Evolutionary conservation across 2,329 filamentous ascomycete genomes (phyloP).

Genomic region (Exserohilum turcica): DNA sequence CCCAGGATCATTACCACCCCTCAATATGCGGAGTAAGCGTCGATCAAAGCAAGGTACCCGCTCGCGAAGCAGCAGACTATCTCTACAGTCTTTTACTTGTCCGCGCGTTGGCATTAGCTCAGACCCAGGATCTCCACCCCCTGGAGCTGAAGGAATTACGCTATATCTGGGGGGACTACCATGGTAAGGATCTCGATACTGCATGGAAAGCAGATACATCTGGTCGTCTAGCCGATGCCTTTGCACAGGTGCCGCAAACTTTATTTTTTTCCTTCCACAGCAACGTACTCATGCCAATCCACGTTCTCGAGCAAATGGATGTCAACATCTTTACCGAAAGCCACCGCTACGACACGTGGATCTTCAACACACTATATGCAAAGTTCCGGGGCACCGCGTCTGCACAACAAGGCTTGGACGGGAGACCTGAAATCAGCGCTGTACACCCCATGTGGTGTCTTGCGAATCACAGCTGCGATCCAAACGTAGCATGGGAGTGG

Average conservation of each 20-base stretch:
- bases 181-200: constrained; percentile 31
- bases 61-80: constrained; percentile 63
- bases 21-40: constrained; percentile 62
- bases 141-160: constrained; percentile 65
- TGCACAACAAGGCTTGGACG: constrained; percentile 71
- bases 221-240: constrained; percentile 22
- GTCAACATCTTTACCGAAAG: constrained; percentile 69
- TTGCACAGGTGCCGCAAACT: constrained; percentile 56
- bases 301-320: constrained; percentile 83
- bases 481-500: constrained; percentile 96
- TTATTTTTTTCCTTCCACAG: constrained; percentile 78
- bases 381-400: constrained; percentile 92
- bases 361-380: constrained; percentile 88
- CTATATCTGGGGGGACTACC: constrained; percentile 70
- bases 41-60: constrained; percentile 60
- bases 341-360: constrained; percentile 72
- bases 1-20: constrained; percentile 62
- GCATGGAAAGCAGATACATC: constrained; percentile 25
- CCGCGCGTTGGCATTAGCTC: constrained; percentile 65
- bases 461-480: constrained; percentile 94
- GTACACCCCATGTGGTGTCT: constrained; percentile 97
- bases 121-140: constrained; percentile 63
- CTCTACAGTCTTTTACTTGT: constrained; percentile 65
- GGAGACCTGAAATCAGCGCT: constrained; percentile 86
- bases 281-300: constrained; percentile 75